Conservation (phyloP, 805 yeast genomes). For the Cyberlindnera maritima region DNA sequence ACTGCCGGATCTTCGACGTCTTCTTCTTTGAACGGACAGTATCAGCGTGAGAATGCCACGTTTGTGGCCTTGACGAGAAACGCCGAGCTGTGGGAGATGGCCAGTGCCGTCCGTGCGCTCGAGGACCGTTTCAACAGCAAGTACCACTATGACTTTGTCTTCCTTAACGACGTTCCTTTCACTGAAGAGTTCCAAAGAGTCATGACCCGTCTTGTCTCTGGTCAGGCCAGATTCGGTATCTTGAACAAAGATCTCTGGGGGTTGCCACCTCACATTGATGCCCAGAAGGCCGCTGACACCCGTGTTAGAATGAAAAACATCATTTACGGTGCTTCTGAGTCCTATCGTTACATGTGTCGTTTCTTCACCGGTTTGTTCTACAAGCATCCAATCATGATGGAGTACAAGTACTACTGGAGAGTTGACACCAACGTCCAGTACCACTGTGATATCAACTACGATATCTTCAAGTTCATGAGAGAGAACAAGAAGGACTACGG, state of each 20-base stretch:
- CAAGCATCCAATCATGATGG: constrained; percentile 67
- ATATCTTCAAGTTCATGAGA: constrained; percentile 77
- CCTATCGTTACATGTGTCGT: constrained; percentile 90
- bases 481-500: constrained; percentile 74
- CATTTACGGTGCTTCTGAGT: constrained; percentile 63
- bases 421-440: constrained; percentile 85
- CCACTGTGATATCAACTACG: constrained; percentile 80
- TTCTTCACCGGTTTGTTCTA: constrained; percentile 91
- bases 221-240: constrained; percentile 71
- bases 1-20: neutral
- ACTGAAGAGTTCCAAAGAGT: constrained; percentile 72
- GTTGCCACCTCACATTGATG: constrained; percentile 81
- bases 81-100: constrained; percentile 57
- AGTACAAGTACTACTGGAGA: constrained; percentile 91
- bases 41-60: constrained; percentile 64
- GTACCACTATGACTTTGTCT: constrained; percentile 91
- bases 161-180: constrained; percentile 84
- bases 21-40: neutral
- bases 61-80: constrained; percentile 83
- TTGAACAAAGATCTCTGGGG: constrained; percentile 86
- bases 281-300: constrained; percentile 56
- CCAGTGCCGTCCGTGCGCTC: constrained; percentile 66
- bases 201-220: constrained; percentile 69
- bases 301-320: constrained; percentile 53
- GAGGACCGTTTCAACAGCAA: constrained; percentile 87